phyloP scores from a whole-genome alignment of 1,139 yeast genomes.

The Suhomyces wounanorum region DNA sequence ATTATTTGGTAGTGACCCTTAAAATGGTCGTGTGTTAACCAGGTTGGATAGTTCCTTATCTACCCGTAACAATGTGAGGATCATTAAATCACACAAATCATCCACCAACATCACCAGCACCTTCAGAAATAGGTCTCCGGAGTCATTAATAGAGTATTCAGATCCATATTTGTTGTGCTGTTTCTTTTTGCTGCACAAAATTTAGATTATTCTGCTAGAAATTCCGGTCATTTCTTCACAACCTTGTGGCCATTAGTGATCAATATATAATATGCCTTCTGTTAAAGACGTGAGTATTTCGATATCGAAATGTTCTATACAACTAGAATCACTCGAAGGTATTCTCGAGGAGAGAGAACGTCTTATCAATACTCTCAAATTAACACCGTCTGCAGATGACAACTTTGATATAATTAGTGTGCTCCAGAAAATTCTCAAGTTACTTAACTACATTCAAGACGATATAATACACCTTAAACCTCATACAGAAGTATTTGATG shows the following conservation, averaged over 20 bases:
- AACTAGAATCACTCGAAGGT: slow-evolving; percentile 22
- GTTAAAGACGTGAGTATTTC: slow-evolving; percentile 15
- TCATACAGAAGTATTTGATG: slow-evolving; percentile 2
- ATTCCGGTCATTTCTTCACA: neutral
- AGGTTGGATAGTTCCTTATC: neutral
- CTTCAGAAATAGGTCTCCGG: no score
- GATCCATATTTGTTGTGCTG: no score
- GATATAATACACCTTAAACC: slow-evolving; percentile 26
- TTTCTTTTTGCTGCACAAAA: no score
- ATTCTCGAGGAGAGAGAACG: slow-evolving; percentile 52
- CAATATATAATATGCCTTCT: slow-evolving; percentile 11
- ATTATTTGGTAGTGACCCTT: no score
- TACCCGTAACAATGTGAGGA: neutral
- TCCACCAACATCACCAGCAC: neutral
- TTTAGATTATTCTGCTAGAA: no score
- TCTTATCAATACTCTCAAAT: slow-evolving; percentile 40
- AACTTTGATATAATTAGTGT: slow-evolving; percentile 52
- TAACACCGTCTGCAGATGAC: slow-evolving; percentile 55
- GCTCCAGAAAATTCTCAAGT: slow-evolving; percentile 38
- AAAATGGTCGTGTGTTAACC: no score
- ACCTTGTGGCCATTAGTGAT: neutral
- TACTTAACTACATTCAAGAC: slow-evolving; percentile 33
- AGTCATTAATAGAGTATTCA: no score
- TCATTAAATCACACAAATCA: neutral
- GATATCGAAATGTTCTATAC: slow-evolving; percentile 13